phyloP scores from a whole-genome alignment of 306 rosid genomes.

The Trifolium dubium region DNA sequence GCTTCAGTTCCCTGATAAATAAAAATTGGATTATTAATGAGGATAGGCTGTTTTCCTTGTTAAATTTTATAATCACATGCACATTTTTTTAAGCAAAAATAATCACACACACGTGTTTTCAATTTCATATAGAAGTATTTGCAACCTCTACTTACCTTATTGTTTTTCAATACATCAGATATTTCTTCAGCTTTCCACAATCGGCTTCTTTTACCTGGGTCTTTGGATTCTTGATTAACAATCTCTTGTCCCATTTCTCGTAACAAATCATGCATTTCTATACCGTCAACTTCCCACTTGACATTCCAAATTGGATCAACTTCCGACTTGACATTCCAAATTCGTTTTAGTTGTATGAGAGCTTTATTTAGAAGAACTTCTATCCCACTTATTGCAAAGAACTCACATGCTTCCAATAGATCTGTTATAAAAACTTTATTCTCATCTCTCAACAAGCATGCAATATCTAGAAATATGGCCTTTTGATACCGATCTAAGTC shows the following conservation, averaged over 20 bases:
- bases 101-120: slow-evolving; percentile 27
- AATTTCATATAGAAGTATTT: background rate
- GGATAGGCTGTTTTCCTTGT: background rate
- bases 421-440: background rate
- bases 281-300: too few species aligned
- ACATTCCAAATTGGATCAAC: too few species aligned
- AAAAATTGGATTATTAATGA: background rate
- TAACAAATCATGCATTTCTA: slow-evolving; percentile 32
- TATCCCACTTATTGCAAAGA: background rate
- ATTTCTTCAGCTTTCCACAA: slow-evolving; percentile 39
- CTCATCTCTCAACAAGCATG: background rate
- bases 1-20: slow-evolving; percentile 29
- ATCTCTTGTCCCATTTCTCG: slow-evolving; percentile 26
- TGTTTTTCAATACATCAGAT: slow-evolving; percentile 29
- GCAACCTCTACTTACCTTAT: background rate
- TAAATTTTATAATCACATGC: background rate
- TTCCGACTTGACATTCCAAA: background rate
- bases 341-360: background rate
- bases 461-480: background rate
- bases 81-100: too few species aligned
- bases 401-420: background rate
- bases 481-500: background rate
- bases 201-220: slow-evolving; percentile 41
- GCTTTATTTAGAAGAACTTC: background rate
- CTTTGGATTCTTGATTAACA: slow-evolving; percentile 35